These are phyloP conservation scores for Sophora flavescens DNA, from an alignment of 306 rosid genomes.

Conservation along the genomic window DNA sequence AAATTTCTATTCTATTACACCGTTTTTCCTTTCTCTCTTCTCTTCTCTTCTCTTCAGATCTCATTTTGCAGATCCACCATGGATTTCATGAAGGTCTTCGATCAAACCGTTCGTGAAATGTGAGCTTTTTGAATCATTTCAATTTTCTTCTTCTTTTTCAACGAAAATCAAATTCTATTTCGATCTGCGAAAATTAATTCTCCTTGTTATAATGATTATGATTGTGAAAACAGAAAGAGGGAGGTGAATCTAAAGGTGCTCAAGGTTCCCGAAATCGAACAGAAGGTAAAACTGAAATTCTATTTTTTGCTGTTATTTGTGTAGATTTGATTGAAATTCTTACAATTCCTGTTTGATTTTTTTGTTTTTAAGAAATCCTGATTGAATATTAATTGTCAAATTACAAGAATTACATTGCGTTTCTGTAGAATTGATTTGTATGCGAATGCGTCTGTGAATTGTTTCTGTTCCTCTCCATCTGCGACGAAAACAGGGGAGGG, in stretches of 20 bases:
- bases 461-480: slow-evolving; percentile 9
- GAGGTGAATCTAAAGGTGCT: slow-evolving; percentile 98
- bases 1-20: too few relatives aligned
- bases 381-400: slow-evolving; percentile 29
- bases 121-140: slow-evolving; percentile 46
- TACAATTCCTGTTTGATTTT: neutral
- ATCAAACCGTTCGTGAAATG: slow-evolving; percentile 99
- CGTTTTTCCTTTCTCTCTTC: neutral
- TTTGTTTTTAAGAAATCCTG: slow-evolving; percentile 9
- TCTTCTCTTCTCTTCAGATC: slow-evolving; percentile 46
- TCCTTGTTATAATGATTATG: neutral
- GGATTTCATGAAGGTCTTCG: slow-evolving; percentile 99
- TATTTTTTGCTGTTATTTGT: slow-evolving; percentile 20
- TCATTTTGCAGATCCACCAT: slow-evolving; percentile 66
- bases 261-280: slow-evolving; percentile 99
- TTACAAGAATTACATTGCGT: slow-evolving; percentile 8
- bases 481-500: too few relatives aligned
- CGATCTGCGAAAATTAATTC: slow-evolving; percentile 27
- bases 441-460: slow-evolving; percentile 3
- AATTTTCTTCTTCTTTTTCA: slow-evolving; percentile 7
- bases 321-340: slow-evolving; percentile 1
- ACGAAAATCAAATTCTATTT: neutral
- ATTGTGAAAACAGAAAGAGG: slow-evolving; percentile 80
- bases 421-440: slow-evolving; percentile 25
- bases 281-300: slow-evolving; percentile 70